A percentile compares a stretch with the other conserved stretches of the same genome.
Conservation (phyloP, 768 basidiomycete genomes). For the Rhodotorula graminis region DNA sequence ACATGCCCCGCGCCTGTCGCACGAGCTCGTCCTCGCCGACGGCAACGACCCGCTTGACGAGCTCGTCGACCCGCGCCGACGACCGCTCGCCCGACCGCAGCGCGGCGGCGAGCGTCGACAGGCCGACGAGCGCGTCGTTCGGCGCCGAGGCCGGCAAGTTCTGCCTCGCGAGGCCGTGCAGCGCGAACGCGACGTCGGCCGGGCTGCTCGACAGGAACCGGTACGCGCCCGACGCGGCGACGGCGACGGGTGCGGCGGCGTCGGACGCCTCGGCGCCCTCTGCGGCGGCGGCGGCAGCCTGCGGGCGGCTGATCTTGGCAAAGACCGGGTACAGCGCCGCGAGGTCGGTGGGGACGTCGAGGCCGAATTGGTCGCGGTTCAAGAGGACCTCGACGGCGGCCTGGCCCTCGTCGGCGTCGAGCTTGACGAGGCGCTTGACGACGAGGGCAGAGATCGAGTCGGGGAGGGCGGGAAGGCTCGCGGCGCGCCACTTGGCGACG, state of each 20-base stretch:
- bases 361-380: slow-evolving; percentile 11
- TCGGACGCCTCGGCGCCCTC: background rate
- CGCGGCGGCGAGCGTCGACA: slow-evolving; percentile 14
- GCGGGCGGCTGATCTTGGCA: background rate
- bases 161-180: slow-evolving; percentile 1
- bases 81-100: background rate
- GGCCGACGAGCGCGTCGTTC: slow-evolving; percentile 6
- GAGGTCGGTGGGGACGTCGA: slow-evolving; percentile 7
- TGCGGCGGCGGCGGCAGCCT: background rate
- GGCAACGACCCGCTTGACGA: background rate
- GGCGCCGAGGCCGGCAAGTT: background rate
- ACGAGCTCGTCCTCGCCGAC: slow-evolving; percentile 18
- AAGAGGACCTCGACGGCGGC: slow-evolving; percentile 4
- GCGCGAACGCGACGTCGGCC: background rate
- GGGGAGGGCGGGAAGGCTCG: background rate
- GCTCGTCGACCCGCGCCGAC: background rate
- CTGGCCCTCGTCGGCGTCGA: background rate
- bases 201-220: background rate
- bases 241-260: background rate
- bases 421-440: background rate
- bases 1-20: background rate
- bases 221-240: background rate
- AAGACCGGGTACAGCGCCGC: slow-evolving; percentile 12
- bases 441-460: background rate
- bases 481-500: slow-evolving; percentile 7